Evolutionary conservation across 805 yeast genomes (phyloP).

Genomic region (Candida mattraensis): DNA sequence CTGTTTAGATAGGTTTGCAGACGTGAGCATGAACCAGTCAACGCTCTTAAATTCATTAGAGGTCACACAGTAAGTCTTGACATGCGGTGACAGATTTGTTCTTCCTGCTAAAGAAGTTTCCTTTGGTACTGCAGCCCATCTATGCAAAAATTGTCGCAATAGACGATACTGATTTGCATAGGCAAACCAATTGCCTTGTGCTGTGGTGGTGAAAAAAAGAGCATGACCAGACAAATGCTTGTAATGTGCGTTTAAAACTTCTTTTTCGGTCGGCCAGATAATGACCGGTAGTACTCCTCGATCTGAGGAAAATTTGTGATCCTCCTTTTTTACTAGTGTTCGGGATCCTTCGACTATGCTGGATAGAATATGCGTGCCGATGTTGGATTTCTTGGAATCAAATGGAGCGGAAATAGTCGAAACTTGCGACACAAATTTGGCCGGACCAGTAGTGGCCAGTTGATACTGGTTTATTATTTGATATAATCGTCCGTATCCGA

Average conservation of each 20-base stretch:
- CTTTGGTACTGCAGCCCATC: conserved; percentile 41
- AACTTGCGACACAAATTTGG: conserved; percentile 43
- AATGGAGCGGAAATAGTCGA: conserved; percentile 53
- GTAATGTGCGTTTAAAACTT: conserved; percentile 22
- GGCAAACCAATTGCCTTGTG: conserved; percentile 20
- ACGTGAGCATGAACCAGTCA: conserved; percentile 71
- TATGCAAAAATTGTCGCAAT: conserved; percentile 42
- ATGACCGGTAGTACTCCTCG: conserved; percentile 27
- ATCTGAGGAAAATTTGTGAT: conserved; percentile 13
- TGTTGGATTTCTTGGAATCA: conserved; percentile 33
- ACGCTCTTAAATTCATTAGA: conserved; percentile 49
- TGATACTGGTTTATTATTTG: conserved; percentile 39
- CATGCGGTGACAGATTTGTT: conserved; percentile 46
- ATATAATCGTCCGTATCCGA: conserved; percentile 49
- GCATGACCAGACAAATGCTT: conserved; percentile 32
- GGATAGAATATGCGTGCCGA: conserved; percentile 48
- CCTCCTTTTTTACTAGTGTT: conserved; percentile 20
- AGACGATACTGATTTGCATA: conserved; percentile 40
- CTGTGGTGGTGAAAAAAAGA: conserved; percentile 20
- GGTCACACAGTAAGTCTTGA: conserved; percentile 62
- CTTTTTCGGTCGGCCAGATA: conserved; percentile 35
- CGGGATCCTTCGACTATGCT: conserved; percentile 41
- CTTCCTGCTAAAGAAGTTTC: conserved; percentile 30
- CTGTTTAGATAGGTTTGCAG: conserved; percentile 71
- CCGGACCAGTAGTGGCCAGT: conserved; percentile 24